Evolutionary conservation across 306 rosid genomes (phyloP).

Genomic region (Quercus gilva): DNA sequence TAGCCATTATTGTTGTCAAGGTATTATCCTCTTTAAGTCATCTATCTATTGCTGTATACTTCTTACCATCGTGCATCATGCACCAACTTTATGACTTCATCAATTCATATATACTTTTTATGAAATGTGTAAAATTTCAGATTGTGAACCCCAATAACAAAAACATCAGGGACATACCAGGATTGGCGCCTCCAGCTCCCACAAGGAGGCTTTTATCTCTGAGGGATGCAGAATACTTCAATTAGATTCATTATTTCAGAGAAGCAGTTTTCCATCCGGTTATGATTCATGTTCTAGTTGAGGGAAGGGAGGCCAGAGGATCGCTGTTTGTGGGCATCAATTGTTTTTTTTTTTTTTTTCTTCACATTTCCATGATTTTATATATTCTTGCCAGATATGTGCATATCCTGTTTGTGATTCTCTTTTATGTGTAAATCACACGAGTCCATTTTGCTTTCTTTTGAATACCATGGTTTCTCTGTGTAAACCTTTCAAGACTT

Average conservation of each 20-base stretch:
- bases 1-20: slow-evolving; percentile 95
- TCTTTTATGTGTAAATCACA: slow-evolving; percentile 45
- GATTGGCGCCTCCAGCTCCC: slow-evolving; percentile 97
- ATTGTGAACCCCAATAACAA: slow-evolving; percentile 86
- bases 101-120: neutral
- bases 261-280: slow-evolving; percentile 24
- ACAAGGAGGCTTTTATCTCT: slow-evolving; percentile 77
- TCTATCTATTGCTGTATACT: slow-evolving; percentile 2
- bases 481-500: slow-evolving; percentile 27
- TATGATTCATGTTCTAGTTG: slow-evolving; percentile 22
- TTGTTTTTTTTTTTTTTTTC: slow-evolving; percentile 12
- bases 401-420: slow-evolving; percentile 57
- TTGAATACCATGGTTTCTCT: slow-evolving; percentile 42
- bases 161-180: slow-evolving; percentile 80
- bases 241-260: slow-evolving; percentile 29
- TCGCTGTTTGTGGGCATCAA: slow-evolving; percentile 31
- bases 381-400: slow-evolving; percentile 57
- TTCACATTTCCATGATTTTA: slow-evolving; percentile 11
- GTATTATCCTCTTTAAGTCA: slow-evolving; percentile 49
- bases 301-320: slow-evolving; percentile 33
- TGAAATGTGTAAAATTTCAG: slow-evolving; percentile 37
- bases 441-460: slow-evolving; percentile 37
- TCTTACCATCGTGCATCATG: neutral
- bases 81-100: neutral
- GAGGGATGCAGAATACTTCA: slow-evolving; percentile 41